Evolutionary conservation across 306 rosid species (phyloP), one percentile per base, ranked within the genome.

Genomic region (Vachellia collinsii): DNA sequence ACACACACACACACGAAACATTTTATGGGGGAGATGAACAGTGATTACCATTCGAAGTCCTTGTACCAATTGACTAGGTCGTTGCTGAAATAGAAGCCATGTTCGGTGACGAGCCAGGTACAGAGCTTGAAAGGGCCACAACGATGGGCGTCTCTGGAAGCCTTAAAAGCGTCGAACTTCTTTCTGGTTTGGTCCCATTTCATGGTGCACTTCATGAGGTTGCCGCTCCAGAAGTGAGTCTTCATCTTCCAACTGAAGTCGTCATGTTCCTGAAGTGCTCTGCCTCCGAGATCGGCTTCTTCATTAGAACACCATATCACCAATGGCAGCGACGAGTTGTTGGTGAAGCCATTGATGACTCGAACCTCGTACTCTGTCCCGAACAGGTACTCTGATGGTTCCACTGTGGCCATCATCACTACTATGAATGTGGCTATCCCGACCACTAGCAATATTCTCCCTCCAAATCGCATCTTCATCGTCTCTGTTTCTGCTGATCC

Each of bases 261-360:
- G 41, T 94, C 98, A 6, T 83, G 85, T 54, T 94, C 97, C 46
- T 94, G 98, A 22, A 94, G 84, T 0, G 97, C 98, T 3, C 98
- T 85, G 0, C 98, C 97, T 0, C 98, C 98, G 1, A 94, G 82
- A 54, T 92, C 97, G 20, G 78, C 76, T 39, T 90, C 87, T 58
- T 85, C 78, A 0, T 97, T 91, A 0, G 94, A 68, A 23, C 98
- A 94, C 98, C 98, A 94, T 3, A 94, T 91, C 0, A 94, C 94
- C 58, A 94, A 68, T 22, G 98, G 97, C 81, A 89, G 53, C 1
- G 98, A 94, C 0, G 94, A 88, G 70, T 94, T 94, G 87, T 90
- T 80, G 0, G 79, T 76, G 91, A 94, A 94, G 11, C 97, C 98
- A 8, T 94, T 94, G 53, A 88, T 79, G 58, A 92, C 94, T 12